Conservation (phyloP, 768 basidiomycete species). For the Serendipita sp. region DNA sequence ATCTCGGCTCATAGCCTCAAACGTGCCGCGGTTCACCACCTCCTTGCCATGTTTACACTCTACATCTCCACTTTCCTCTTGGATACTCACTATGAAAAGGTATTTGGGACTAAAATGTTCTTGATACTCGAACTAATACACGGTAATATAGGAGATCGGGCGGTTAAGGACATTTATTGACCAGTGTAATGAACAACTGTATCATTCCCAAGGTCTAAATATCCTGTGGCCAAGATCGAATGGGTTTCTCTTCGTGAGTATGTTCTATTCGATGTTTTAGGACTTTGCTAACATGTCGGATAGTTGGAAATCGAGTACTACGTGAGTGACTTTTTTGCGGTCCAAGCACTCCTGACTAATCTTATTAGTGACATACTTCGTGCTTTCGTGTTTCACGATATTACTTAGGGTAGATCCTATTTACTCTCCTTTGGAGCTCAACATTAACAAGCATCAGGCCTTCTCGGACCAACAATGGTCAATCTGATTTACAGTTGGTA, state of each 20-base stretch:
- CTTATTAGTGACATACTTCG: neutral
- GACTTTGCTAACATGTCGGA: slow-evolving; percentile 3
- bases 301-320: slow-evolving; percentile 96
- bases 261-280: slow-evolving; percentile 2
- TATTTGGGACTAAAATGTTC: slow-evolving; percentile 17
- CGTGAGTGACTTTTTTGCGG: neutral
- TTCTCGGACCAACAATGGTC: too few relatives aligned
- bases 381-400: too few relatives aligned
- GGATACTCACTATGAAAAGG: slow-evolving; percentile 72
- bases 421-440: too few relatives aligned
- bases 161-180: slow-evolving; percentile 47
- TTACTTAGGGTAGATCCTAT: too few relatives aligned
- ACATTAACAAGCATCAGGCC: too few relatives aligned
- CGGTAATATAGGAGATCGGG: slow-evolving; percentile 50
- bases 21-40: slow-evolving; percentile 61
- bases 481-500: too few relatives aligned
- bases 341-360: neutral
- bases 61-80: slow-evolving; percentile 61
- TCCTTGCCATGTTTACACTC: slow-evolving; percentile 60
- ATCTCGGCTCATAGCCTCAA: slow-evolving; percentile 72
- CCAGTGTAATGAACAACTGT: slow-evolving; percentile 52
- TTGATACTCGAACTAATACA: neutral
- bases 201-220: slow-evolving; percentile 77
- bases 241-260: slow-evolving; percentile 79
- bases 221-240: slow-evolving; percentile 72